Percentiles rank a stretch among this genome's conserved stretches.
phyloP scores from a whole-genome alignment of 2,329 filamentous ascomycete species.

The Penicillium janthinellum region DNA sequence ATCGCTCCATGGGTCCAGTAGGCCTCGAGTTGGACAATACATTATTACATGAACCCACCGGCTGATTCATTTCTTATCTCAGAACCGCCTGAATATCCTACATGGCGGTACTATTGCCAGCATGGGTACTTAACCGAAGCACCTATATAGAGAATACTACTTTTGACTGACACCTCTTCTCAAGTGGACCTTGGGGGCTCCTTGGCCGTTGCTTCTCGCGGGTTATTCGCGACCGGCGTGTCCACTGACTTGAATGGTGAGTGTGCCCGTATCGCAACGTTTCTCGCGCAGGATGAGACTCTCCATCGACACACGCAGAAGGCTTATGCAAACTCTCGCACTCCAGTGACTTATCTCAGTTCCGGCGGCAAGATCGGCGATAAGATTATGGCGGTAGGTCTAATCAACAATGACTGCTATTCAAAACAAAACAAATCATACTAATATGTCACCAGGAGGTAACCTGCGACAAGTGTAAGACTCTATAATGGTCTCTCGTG shows the following conservation, averaged over 20 bases:
- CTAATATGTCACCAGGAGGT: conserved; percentile 51
- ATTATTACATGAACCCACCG: background rate
- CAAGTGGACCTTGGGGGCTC: conserved; percentile 67
- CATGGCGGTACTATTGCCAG: conserved; percentile 69
- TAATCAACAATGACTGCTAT: background rate
- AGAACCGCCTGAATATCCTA: conserved; percentile 67
- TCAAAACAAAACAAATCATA: background rate
- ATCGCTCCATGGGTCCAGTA: background rate
- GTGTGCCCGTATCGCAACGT: background rate
- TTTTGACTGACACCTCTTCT: background rate
- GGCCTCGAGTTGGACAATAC: background rate
- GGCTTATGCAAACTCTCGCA: background rate
- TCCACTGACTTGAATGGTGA: conserved; percentile 65
- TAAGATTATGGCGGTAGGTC: conserved; percentile 54
- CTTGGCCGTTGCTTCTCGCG: conserved; percentile 65
- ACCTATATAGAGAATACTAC: background rate
- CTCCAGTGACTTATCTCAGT: conserved; percentile 61
- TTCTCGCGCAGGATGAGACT: background rate
- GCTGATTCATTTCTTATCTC: conserved; percentile 4
- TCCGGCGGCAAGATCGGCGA: conserved; percentile 67
- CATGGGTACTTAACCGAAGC: conserved; percentile 45
- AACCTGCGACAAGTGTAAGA: conserved; percentile 65
- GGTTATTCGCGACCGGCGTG: conserved; percentile 66
- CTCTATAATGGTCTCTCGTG: background rate
- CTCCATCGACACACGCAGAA: background rate